Conservation (phyloP, 1,284 basidiomycete genomes). For the Fomitiporia mediterranea region DNA sequence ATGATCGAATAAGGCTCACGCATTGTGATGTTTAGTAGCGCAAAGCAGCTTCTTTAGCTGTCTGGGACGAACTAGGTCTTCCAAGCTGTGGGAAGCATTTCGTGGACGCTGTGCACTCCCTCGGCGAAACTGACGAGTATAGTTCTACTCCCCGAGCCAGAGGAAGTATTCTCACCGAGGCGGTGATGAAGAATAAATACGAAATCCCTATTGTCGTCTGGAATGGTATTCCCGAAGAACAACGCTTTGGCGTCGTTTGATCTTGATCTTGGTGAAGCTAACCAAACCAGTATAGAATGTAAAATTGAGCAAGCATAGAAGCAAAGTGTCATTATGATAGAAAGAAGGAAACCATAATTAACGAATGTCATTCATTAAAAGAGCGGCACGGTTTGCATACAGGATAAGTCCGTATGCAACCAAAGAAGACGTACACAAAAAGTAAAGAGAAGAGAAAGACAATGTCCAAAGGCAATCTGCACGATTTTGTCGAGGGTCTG, state of each 20-base stretch:
- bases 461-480: not conserved
- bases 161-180: slow-evolving; percentile 25
- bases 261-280: too few relatives aligned
- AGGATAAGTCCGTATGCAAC: not conserved
- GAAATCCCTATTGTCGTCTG: slow-evolving; percentile 14
- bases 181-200: not conserved
- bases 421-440: not conserved
- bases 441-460: not conserved
- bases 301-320: too few relatives aligned
- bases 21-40: slow-evolving; percentile 30
- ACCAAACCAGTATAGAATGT: too few relatives aligned
- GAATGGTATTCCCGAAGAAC: not conserved
- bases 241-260: not conserved
- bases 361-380: slow-evolving; percentile 11
- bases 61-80: slow-evolving; percentile 30
- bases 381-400: slow-evolving; percentile 9
- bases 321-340: too few relatives aligned
- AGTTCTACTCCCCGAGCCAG: too few relatives aligned
- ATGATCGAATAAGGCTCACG: not conserved
- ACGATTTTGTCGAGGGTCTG: not conserved
- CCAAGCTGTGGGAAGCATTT: slow-evolving; percentile 31
- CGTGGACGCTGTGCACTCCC: slow-evolving; percentile 16
- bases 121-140: too few relatives aligned
- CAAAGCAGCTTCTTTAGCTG: slow-evolving; percentile 23
- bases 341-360: too few relatives aligned